Evolutionary conservation across 129 eudicot species (phyloP).

Genomic region (Tagetes patula): DNA sequence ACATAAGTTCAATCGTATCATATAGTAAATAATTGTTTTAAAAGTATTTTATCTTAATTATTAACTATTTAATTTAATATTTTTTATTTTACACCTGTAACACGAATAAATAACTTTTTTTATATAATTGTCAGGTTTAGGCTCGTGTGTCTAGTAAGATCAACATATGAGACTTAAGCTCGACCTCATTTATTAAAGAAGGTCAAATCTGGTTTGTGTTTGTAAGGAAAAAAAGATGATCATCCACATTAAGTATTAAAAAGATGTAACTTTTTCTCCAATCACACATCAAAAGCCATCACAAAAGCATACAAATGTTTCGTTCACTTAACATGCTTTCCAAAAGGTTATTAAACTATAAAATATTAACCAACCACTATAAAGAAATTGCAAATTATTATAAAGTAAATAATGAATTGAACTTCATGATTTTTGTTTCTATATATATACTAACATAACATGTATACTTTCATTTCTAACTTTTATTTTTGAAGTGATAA

Average conservation of each 20-base stretch:
- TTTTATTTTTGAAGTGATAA: no score
- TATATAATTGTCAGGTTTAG: no score
- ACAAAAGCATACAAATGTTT: slow-evolving; percentile 21
- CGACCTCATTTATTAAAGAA: no score
- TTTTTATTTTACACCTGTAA: background rate
- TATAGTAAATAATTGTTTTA: no score
- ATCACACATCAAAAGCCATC: slow-evolving; percentile 20
- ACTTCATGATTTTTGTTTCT: background rate
- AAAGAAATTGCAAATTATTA: background rate
- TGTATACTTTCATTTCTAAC: no score
- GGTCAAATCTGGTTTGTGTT: no score
- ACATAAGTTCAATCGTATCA: no score
- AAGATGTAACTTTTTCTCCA: slow-evolving; percentile 14
- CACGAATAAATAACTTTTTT: no score
- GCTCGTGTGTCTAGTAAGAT: no score
- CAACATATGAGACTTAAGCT: no score
- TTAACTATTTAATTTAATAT: background rate
- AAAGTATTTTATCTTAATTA: no score
- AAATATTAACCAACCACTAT: background rate
- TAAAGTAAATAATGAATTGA: background rate
- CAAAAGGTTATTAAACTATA: background rate
- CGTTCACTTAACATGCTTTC: slow-evolving; percentile 25
- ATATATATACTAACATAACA: no score
- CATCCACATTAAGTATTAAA: slow-evolving; percentile 26
- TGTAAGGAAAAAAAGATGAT: background rate